A percentile compares a stretch with the other conserved stretches of the same genome.
Evolutionary conservation across 2,329 filamentous ascomycete species (phyloP).

Genomic region (Bipolaris sorokiniana): DNA sequence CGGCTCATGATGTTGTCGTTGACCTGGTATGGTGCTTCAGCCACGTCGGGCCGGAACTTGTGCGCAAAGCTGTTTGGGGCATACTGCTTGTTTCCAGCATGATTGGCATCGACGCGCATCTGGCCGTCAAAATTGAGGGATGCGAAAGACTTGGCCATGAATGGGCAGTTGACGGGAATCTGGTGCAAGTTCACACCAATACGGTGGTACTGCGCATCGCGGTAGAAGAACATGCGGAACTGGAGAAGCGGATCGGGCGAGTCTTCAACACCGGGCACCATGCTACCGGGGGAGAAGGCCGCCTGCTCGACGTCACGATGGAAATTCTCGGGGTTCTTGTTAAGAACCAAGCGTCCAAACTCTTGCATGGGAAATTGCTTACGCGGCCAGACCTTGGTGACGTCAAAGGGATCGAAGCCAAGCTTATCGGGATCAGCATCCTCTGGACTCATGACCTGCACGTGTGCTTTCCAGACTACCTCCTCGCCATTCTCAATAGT

Average conservation of each 20-base stretch:
- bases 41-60: constrained; percentile 60
- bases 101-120: constrained; percentile 57
- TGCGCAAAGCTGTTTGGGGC: constrained; percentile 59
- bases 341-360: constrained; percentile 58
- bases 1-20: constrained; percentile 58
- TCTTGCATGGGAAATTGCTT: constrained; percentile 57
- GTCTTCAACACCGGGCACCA: constrained; percentile 60
- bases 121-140: constrained; percentile 59
- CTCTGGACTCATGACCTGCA: constrained; percentile 56
- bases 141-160: constrained; percentile 56
- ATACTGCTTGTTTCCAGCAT: constrained; percentile 58
- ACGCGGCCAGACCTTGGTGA: constrained; percentile 61
- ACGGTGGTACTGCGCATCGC: constrained; percentile 59
- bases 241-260: constrained; percentile 31
- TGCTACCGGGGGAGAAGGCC: constrained; percentile 57
- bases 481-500: constrained; percentile 52
- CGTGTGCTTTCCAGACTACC: constrained; percentile 53
- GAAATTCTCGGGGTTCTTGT: constrained; percentile 62
- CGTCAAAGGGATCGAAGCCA: constrained; percentile 61
- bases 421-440: constrained; percentile 56
- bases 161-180: constrained; percentile 54
- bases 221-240: constrained; percentile 36
- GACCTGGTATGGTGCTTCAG: constrained; percentile 58
- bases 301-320: constrained; percentile 50
- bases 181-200: constrained; percentile 61